phyloP scores from a whole-genome alignment of 1,139 yeast species.

The Hemisphaericaspora lyxosophila region DNA sequence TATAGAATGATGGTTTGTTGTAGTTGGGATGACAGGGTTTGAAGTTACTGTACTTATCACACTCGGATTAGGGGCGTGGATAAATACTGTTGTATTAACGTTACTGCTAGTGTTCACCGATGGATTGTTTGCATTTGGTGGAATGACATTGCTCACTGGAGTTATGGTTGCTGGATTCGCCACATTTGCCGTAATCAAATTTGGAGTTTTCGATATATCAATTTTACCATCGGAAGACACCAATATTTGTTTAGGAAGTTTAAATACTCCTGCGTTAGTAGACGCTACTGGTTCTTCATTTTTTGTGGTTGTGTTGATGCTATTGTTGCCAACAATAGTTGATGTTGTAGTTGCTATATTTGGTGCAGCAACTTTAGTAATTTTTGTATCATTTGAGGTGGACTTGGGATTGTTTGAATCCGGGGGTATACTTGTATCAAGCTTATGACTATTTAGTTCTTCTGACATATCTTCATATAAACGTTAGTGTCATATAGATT shows the following conservation, averaged over 20 bases:
- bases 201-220: conserved; percentile 1
- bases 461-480: neutral
- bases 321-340: neutral
- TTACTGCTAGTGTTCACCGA: neutral
- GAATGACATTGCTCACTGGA: neutral
- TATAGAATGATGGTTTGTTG: conserved; percentile 3
- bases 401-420: no score
- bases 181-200: neutral
- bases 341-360: neutral
- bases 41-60: conserved; percentile 3
- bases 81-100: neutral
- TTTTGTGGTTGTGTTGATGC: neutral
- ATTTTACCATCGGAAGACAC: conserved; percentile 5
- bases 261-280: conserved; percentile 2
- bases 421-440: no score
- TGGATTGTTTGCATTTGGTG: neutral
- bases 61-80: neutral
- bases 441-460: no score
- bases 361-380: no score
- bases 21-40: neutral
- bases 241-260: conserved; percentile 8
- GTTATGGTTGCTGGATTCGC: neutral
- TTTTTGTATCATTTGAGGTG: no score
- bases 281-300: conserved; percentile 1
- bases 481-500: no score